Evolutionary conservation across 352 stramenopile species (phyloP), one percentile per base, ranked within the genome.

Genomic region (Globisporangium canariense): DNA sequence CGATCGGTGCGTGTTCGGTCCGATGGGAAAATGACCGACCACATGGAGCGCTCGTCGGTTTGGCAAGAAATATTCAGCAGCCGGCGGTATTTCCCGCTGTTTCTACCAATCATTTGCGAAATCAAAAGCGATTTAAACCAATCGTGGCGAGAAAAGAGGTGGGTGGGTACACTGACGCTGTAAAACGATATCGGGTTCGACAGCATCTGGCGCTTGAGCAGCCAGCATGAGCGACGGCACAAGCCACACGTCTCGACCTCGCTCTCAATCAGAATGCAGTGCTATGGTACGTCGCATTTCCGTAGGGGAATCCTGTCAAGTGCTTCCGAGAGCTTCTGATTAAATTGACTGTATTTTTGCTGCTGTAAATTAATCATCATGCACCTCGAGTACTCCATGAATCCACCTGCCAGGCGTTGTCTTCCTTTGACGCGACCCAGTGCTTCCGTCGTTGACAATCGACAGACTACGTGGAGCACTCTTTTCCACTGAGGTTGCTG

Each of bases 401-500:
- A 50, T 58, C 46, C 11, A 32, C 30, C 46, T 3, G 52, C 30
- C 20, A 45, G 32, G 30, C 52, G 30, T 8, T n/a, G 32, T 32
- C 52, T n/a, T 58, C 52, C 3, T 43, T 58, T 28, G 52, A 46
- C n/a, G 10, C 5, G 52, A 58, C 52, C 3, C 52, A 46, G 52
- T 32, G 43, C 32, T 25, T 58, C 20, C 52, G 52, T 46, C n/a
- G 18, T 32, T n/a, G 50, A 4, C 32, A 38, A 64, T 64, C 53
- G 10, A 7, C 58, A 14, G 54, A 25, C 45, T 58, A 85, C 64
- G 77, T 73, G 55, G 79, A 53, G 70, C 75, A 85, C 60, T 81
- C 77, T 70, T 82, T 82, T 54, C 80, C 74, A 32, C 71, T 79
- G 18, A 68, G 20, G n/a, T 67, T 68, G 43, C 74, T 79, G 9